phyloP scores from a whole-genome alignment of 2,329 filamentous ascomycete species.

The Talaromyces pinophilus region DNA sequence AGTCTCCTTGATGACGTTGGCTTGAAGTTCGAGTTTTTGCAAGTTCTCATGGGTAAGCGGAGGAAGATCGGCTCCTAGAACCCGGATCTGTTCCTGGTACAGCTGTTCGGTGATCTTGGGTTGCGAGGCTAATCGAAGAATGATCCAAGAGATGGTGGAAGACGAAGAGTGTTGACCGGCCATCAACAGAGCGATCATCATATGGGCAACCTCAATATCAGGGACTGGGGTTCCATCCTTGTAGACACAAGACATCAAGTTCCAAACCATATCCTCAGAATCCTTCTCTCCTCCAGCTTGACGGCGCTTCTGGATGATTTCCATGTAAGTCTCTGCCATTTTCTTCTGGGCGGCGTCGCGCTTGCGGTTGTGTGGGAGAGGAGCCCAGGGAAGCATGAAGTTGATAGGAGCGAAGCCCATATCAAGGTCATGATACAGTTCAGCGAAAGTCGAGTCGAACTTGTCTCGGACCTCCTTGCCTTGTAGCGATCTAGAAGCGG shows the following conservation, averaged over 20 bases:
- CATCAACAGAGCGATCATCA: constrained; percentile 87
- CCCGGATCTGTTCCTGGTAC: constrained; percentile 63
- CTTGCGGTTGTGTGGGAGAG: constrained; percentile 72
- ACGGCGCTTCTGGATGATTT: constrained; percentile 67
- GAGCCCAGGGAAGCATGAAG: constrained; percentile 78
- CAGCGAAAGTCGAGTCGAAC: constrained; percentile 70
- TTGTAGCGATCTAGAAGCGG: constrained; percentile 73
- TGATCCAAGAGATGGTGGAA: constrained; percentile 74
- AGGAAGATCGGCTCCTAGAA: constrained; percentile 56
- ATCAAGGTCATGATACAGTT: constrained; percentile 77
- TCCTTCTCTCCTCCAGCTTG: constrained; percentile 47
- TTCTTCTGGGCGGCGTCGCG: constrained; percentile 70
- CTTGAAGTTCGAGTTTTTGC: constrained; percentile 61
- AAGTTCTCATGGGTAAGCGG: constrained; percentile 62
- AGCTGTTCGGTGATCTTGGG: constrained; percentile 71
- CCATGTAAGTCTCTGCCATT: constrained; percentile 70
- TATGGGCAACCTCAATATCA: constrained; percentile 75
- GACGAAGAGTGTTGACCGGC: constrained; percentile 80
- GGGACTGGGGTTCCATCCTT: constrained; percentile 69
- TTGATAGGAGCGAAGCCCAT: constrained; percentile 78
- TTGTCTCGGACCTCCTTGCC: constrained; percentile 73
- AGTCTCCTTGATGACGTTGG: constrained; percentile 70
- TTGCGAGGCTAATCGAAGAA: constrained; percentile 69
- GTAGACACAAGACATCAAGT: constrained; percentile 75
- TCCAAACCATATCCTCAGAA: constrained; percentile 71